Conservation (phyloP, 2,329 filamentous ascomycete genomes). For the Exophiala alcalophila region DNA sequence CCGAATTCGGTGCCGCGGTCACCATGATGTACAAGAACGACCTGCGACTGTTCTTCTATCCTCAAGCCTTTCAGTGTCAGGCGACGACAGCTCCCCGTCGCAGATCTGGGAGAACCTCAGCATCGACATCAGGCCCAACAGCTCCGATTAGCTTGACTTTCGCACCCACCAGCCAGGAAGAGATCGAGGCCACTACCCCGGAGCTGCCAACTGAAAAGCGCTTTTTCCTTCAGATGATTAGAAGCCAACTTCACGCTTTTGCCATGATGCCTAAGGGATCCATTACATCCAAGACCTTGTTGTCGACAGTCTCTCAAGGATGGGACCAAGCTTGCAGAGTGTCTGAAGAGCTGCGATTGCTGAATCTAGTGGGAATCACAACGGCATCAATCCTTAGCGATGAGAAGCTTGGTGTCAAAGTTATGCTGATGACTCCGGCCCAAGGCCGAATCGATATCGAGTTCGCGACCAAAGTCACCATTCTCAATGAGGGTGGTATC, state of each 20-base stretch:
- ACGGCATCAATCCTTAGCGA: slow-evolving; percentile 32
- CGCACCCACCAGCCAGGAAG: slow-evolving; percentile 29
- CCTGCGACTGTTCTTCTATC: slow-evolving; percentile 44
- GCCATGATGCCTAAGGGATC: slow-evolving; percentile 37
- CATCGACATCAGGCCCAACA: slow-evolving; percentile 27
- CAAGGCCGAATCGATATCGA: slow-evolving; percentile 29
- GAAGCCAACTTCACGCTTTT: slow-evolving; percentile 35
- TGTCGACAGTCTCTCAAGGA: slow-evolving; percentile 42
- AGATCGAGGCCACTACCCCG: slow-evolving; percentile 12
- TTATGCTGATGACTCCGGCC: slow-evolving; percentile 24
- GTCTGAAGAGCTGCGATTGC: slow-evolving; percentile 44
- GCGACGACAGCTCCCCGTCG: slow-evolving; percentile 15
- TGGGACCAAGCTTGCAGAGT: slow-evolving; percentile 42
- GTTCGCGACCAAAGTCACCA: slow-evolving; percentile 24
- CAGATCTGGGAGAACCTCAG: slow-evolving; percentile 31
- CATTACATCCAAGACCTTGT: slow-evolving; percentile 38
- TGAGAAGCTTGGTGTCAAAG: slow-evolving; percentile 28
- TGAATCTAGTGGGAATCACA: slow-evolving; percentile 46
- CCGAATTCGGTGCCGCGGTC: slow-evolving; percentile 35
- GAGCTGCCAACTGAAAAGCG: slow-evolving; percentile 39
- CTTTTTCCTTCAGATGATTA: slow-evolving; percentile 43
- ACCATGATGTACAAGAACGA: slow-evolving; percentile 44
- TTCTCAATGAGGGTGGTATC: slow-evolving; percentile 27
- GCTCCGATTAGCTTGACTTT: slow-evolving; percentile 39
- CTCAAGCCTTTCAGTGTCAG: slow-evolving; percentile 36